phyloP scores from a whole-genome alignment of 208 protist genomes.

The Trypanosomatidae sp. region DNA sequence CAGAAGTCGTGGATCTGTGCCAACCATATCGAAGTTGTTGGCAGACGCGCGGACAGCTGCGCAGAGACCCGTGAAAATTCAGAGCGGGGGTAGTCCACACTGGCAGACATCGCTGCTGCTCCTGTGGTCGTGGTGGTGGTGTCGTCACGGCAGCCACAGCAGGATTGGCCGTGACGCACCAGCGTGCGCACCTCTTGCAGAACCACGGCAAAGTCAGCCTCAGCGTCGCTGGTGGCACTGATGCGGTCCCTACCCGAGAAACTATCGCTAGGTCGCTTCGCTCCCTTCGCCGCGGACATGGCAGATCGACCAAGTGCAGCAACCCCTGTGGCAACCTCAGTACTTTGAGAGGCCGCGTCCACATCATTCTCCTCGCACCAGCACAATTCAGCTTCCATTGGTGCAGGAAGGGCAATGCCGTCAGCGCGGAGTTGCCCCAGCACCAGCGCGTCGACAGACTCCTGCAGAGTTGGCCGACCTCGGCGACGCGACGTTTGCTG shows the following conservation, averaged over 20 bases:
- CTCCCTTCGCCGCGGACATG: neutral
- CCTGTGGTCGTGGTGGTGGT: neutral
- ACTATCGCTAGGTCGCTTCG: neutral
- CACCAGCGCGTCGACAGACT: slow-evolving; percentile 62
- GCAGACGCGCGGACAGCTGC: neutral
- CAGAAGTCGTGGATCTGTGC: slow-evolving; percentile 23
- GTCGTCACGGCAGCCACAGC: neutral
- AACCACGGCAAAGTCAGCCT: slow-evolving; percentile 18
- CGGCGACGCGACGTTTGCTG: slow-evolving; percentile 2
- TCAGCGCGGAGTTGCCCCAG: slow-evolving; percentile 63
- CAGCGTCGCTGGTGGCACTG: neutral
- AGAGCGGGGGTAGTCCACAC: neutral
- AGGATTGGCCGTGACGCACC: slow-evolving; percentile 7
- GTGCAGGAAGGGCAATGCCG: slow-evolving; percentile 35
- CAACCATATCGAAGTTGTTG: slow-evolving; percentile 23
- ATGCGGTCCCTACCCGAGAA: neutral
- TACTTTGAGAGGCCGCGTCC: neutral
- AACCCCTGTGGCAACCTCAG: neutral
- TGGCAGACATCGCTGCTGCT: neutral
- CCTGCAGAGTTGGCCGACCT: slow-evolving; percentile 27
- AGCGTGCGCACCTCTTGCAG: slow-evolving; percentile 18
- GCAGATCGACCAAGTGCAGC: neutral
- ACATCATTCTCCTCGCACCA: slow-evolving; percentile 5
- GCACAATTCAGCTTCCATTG: slow-evolving; percentile 23
- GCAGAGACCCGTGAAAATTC: slow-evolving; percentile 1